Base-by-base conservation (phyloP, 768 basidiomycete species). In the Agaricus subrufescens region DNA sequence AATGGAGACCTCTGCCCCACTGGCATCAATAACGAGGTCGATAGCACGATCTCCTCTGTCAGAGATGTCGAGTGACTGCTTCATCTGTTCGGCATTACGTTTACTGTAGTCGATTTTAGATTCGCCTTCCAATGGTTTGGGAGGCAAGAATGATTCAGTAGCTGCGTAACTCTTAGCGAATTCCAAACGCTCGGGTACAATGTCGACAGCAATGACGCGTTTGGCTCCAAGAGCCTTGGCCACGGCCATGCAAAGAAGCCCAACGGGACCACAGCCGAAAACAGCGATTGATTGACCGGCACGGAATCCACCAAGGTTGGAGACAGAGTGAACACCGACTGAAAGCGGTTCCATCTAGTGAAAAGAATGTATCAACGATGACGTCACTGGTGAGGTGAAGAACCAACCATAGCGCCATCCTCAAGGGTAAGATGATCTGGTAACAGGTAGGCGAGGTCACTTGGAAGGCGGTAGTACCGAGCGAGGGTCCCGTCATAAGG, bases 211-310 rank as follows among this genome's bases (percentile, higher is more conserved):
- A 58, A 98, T 81, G 59, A 96, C 79, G 47, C 89, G 85, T 42
- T 80, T 77, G 2, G 94, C 96, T 37, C 94, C 94, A 46, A 96
- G 76, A 2, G 95, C 94, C 68, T 89, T 94, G 6, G 96, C 95
- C n/a, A 94, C 92, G 6, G 92, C 94, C 89, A 95, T 92, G 66
- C 89, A 91, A 23, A 97, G 81, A 29, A 96, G 74, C n/a, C 94
- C 91, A 53, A 80, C 75, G 29, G 94, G 95, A 2, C 94, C 92
- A 59, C 86, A 94, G 30, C 95, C 95, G 64, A 94, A 94, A 52
- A 98, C 76, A 14, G 82, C 84, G 59, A 96, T 84, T 38, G 84
- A 84, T 66, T 94, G 85, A 63, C 83, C 84, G 38, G 89, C 77
- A 47, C 80, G 81, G 68, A 97, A 75, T 27, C 76, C 74, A 19